Percentiles rank a stretch among this genome's conserved stretches.
Conservation (phyloP, 345 rosid species). For the Gossypioides kirkii region DNA sequence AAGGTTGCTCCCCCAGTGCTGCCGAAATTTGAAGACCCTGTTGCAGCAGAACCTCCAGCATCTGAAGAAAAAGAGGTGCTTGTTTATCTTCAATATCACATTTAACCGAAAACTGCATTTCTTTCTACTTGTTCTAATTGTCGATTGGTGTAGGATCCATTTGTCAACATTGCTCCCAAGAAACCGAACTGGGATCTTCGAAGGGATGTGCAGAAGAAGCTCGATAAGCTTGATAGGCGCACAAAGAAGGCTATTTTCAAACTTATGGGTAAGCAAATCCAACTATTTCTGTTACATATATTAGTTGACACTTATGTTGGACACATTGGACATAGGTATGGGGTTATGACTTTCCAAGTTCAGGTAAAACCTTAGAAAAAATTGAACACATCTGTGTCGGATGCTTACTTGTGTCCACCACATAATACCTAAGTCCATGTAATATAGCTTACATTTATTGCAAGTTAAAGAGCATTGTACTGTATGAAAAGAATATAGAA, state of each 20-base stretch:
- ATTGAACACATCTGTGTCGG: not conserved
- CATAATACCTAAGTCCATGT: not conserved
- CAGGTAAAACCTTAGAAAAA: not conserved
- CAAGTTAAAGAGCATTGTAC: not conserved
- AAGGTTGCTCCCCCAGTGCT: conserved; percentile 80
- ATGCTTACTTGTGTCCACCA: not conserved
- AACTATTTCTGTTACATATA: conserved; percentile 1
- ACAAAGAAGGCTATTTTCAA: conserved; percentile 75
- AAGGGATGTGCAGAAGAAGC: conserved; percentile 75
- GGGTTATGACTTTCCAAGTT: not conserved
- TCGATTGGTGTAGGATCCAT: conserved; percentile 53
- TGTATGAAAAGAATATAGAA: not conserved
- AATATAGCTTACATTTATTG: not conserved
- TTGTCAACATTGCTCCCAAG: conserved; percentile 94
- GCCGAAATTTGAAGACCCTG: conserved; percentile 86
- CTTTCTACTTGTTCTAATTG: not conserved
- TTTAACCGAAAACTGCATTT: conserved; percentile 18
- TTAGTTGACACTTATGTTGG: not conserved
- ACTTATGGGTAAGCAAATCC: conserved; percentile 66
- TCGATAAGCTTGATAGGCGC: conserved; percentile 85
- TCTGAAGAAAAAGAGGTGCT: conserved; percentile 63
- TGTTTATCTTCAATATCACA: not conserved
- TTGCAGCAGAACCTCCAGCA: conserved; percentile 51
- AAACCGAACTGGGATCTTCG: conserved; percentile 96
- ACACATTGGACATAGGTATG: not conserved